Evolutionary conservation across 2,329 filamentous ascomycete species (phyloP), one percentile per base, ranked within the genome.

Genomic region (Nannizziopsis barbatae): DNA sequence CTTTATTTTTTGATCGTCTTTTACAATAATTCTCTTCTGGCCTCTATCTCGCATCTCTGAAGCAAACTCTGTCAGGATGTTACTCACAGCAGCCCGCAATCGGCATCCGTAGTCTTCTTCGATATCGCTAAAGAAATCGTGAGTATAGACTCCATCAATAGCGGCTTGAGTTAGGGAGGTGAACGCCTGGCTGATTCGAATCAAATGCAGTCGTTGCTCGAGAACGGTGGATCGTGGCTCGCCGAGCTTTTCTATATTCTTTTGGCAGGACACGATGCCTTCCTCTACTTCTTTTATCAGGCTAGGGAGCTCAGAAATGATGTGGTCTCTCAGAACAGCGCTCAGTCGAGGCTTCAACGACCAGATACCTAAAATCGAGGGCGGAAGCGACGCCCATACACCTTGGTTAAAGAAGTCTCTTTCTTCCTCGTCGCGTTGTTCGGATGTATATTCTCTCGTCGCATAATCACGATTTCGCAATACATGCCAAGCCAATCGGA

Each of bases 211-310:
- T 65, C 59, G 67, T 52, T 81, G 75, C 49, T 80, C 70, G 0
- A 62, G 49, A 0, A 64, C 20, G 14, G 47, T 49, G 2, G 40
- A 38, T 4, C 47, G 39, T 3, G 47, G 33, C 18, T 30, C 61
- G 0, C 80, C 79, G 0, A 83, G 65, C 8, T 63, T 62, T 1
- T 64, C 51, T 1, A 83, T 61, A 0, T 57, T 58, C n/a, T 10
- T 17, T 2, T 64, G 55, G 52, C 68, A 72, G 0, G 57, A 53
- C 0, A 51, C 36, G 0, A 70, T 62, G 18, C 65, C 63, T 1
- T 41, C 18, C 38, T 57, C 42, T 22, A 56, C 47, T 11, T 63
- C 62, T 5, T 43, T 27, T 5, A 56, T 53, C 10, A 64, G 46
- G 9, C 44, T 49, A 2, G 61, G 61, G 12, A 64, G 53, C 32